Evolutionary conservation across 78 protist genomes (phyloP), one percentile per base, ranked within the genome.

Genomic region (Tieghemostelium lacteum): DNA sequence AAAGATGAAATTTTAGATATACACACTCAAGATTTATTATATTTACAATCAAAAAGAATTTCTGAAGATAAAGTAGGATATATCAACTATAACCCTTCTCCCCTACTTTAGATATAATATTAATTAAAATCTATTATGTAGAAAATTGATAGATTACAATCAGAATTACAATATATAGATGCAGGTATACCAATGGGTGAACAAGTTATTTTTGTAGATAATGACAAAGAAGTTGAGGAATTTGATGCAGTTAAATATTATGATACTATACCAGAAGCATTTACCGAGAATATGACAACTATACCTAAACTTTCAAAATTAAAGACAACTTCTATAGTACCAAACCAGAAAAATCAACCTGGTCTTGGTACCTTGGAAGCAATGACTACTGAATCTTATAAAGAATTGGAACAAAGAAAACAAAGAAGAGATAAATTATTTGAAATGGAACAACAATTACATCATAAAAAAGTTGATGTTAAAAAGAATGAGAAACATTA

Each of bases 201-300:
- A 19, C 75, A 64, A 67, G 26, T 80, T 52, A 80, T 80, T 31
- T 80, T 52, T 67, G 54, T 80, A 28, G 88, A 80, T 67, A 31
- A 28, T 39, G 69, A 80, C n/a, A 67, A 80, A 29, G 76, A 80
- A 22, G 88, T 40, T 33, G 63, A 80, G 39, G 67, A 80, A 22
- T 80, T 80, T 64, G 26, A 36, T 19, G 88, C 88, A 10, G 73
- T 61, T 14, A 37, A 80, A 66, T 67, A 80, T 67, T 80, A 54
- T 40, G 88, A 80, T 14, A 80, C 88, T 33, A 49, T 80, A 33
- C 88, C 88, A 52, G 88, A 80, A 7, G 88, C 88, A 66, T 80
- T 80, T 29, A n/a, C 34, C 14, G 36, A 29, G 2, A 26, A 36
- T 26, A 29, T 71, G 8, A 55, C 88, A 34, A 37, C 76, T 22